Conservation (phyloP, 768 basidiomycete genomes). For the Tricholomella constricta region DNA sequence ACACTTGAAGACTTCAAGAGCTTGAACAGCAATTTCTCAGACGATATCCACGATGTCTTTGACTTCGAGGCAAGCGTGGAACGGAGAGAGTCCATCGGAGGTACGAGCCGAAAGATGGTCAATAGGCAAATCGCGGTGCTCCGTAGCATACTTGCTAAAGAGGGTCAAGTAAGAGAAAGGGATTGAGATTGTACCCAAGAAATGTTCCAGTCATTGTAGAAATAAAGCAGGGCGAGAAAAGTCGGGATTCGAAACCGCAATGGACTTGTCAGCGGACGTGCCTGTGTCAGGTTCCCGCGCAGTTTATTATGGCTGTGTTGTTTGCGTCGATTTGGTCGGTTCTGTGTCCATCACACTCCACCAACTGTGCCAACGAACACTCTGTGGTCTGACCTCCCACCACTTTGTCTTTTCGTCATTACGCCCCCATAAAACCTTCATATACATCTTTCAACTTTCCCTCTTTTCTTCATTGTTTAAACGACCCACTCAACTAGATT, state of each 20-base stretch:
- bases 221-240: too few relatives aligned
- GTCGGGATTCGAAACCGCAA: too few relatives aligned
- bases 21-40: constrained; percentile 74
- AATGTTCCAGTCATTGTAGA: too few relatives aligned
- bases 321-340: constrained; percentile 20
- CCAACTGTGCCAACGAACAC: constrained; percentile 16
- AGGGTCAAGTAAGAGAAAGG: not conserved
- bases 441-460: constrained; percentile 15
- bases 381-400: constrained; percentile 20
- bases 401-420: constrained; percentile 12
- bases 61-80: constrained; percentile 97
- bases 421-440: constrained; percentile 8
- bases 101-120: constrained; percentile 83
- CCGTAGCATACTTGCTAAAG: constrained; percentile 52
- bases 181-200: too few relatives aligned
- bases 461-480: constrained; percentile 19
- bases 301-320: constrained; percentile 14
- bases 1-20: constrained; percentile 76
- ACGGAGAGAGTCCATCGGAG: constrained; percentile 88
- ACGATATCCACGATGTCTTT: constrained; percentile 84
- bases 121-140: constrained; percentile 82
- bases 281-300: too few relatives aligned
- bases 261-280: not conserved
- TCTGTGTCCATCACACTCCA: constrained; percentile 15
- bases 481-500: constrained; percentile 21